Percentiles rank a stretch among this genome's conserved stretches.
Conservation (phyloP, 1,284 basidiomycete species). For the Ustilago hordei region DNA sequence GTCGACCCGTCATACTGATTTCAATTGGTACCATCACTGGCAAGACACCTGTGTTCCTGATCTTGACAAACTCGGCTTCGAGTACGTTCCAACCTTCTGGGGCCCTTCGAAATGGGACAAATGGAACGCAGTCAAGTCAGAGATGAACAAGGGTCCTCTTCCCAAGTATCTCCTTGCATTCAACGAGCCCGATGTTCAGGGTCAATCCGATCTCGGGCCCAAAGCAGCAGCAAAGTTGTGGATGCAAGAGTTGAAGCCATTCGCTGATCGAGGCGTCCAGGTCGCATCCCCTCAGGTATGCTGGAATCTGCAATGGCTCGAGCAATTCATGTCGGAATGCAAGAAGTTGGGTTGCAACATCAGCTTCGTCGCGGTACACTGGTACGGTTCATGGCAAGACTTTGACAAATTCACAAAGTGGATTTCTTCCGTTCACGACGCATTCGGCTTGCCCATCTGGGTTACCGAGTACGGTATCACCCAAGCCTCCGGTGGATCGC, state of each 20-base stretch:
- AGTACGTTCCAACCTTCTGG: constrained; percentile 66
- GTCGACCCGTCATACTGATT: constrained; percentile 15
- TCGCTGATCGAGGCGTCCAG: constrained; percentile 56
- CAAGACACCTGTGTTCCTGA: constrained; percentile 37
- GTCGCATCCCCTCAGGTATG: constrained; percentile 65
- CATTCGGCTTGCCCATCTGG: constrained; percentile 56
- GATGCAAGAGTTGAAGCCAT: constrained; percentile 62
- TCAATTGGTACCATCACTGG: constrained; percentile 63
- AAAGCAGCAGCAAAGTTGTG: constrained; percentile 55
- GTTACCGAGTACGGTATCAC: constrained; percentile 68
- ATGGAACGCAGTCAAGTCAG: constrained; percentile 56
- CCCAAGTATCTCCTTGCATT: constrained; percentile 56
- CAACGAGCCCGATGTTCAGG: constrained; percentile 65
- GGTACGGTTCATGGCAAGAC: constrained; percentile 63
- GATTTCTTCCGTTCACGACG: constrained; percentile 52
- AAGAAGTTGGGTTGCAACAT: constrained; percentile 54
- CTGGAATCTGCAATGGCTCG: constrained; percentile 64
- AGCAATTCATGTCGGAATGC: constrained; percentile 58
- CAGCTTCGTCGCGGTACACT: constrained; percentile 66
- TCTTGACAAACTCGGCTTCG: constrained; percentile 43
- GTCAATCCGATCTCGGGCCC: constrained; percentile 56
- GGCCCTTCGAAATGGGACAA: constrained; percentile 50
- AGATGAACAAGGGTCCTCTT: constrained; percentile 25
- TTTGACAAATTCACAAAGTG: constrained; percentile 58
- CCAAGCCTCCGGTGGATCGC: constrained; percentile 31